Conservation (phyloP, 768 basidiomycete genomes). For the Agaricus sinodeliciosus region DNA sequence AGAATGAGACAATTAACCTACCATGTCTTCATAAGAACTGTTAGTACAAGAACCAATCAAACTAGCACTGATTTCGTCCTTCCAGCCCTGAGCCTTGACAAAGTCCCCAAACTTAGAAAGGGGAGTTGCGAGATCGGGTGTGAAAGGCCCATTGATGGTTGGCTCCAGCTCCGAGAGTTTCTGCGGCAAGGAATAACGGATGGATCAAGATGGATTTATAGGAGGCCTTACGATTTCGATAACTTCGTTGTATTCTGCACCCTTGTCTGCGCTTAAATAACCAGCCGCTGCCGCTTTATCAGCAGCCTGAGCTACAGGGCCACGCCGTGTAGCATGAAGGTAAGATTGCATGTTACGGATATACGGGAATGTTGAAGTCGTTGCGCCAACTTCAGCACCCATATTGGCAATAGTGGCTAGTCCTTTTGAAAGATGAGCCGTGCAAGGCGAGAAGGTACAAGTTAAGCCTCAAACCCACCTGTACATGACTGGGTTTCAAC, state of each 20-base stretch:
- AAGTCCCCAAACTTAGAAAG: conserved; percentile 82
- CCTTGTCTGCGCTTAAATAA: conserved; percentile 78
- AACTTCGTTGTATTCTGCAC: conserved; percentile 89
- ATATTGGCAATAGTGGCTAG: conserved; percentile 96
- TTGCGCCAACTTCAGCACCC: conserved; percentile 99
- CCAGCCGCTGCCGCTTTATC: conserved; percentile 74
- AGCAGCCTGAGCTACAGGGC: conserved; percentile 79
- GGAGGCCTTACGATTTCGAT: conserved; percentile 74
- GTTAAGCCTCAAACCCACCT: conserved; percentile 34
- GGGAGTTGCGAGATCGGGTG: conserved; percentile 93
- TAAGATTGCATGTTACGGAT: conserved; percentile 85
- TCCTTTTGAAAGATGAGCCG: conserved; percentile 33
- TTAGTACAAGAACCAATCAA: conserved; percentile 99
- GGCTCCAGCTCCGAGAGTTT: conserved; percentile 87
- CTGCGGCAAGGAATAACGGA: conserved; percentile 30
- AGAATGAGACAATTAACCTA: conserved; percentile 18
- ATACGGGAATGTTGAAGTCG: conserved; percentile 97
- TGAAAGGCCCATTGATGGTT: conserved; percentile 94
- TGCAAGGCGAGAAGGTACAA: background rate
- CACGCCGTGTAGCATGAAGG: conserved; percentile 84
- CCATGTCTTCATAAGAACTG: conserved; percentile 96
- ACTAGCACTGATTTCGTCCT: conserved; percentile 83
- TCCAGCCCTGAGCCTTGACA: conserved; percentile 84
- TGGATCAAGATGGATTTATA: conserved; percentile 1
- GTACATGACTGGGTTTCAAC: conserved; percentile 89